Conservation (phyloP, 108 stramenopile species). For the Pseudonitzschia pungens region DNA sequence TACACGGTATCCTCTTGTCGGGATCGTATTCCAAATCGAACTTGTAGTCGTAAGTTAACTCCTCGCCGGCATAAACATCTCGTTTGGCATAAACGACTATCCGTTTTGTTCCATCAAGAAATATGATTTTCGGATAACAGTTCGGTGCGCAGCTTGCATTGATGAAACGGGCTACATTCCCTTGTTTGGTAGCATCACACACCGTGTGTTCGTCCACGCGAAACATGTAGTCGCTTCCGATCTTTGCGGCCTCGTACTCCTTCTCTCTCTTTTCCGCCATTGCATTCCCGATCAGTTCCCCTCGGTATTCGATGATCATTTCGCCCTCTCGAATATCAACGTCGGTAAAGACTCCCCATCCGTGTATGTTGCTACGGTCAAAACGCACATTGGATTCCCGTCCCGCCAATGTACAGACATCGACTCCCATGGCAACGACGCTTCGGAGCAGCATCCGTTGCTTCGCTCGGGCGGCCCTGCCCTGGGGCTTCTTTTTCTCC, state of each 20-base stretch:
- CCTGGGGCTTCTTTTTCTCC: conserved; percentile 42
- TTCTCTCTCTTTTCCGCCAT: conserved; percentile 89
- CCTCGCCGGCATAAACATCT: conserved; percentile 86
- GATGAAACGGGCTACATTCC: conserved; percentile 94
- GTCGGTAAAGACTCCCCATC: conserved; percentile 85
- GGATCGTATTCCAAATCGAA: conserved; percentile 80
- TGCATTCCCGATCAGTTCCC: conserved; percentile 87
- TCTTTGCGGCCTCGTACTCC: conserved; percentile 82
- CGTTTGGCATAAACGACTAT: conserved; percentile 93
- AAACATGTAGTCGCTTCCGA: conserved; percentile 95
- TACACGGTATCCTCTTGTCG: conserved; percentile 65
- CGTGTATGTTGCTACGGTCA: conserved; percentile 71
- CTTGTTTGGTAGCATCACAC: conserved; percentile 84
- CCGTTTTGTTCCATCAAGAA: conserved; percentile 65
- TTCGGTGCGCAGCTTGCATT: conserved; percentile 92
- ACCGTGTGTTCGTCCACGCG: conserved; percentile 81
- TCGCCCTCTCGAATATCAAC: conserved; percentile 63
- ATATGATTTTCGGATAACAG: conserved; percentile 87
- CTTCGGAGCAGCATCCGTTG: conserved; percentile 70
- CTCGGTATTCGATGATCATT: conserved; percentile 92
- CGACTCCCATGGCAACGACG: conserved; percentile 48
- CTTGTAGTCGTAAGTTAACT: conserved; percentile 98
- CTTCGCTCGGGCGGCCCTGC: conserved; percentile 65
- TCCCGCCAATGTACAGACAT: conserved; percentile 59
- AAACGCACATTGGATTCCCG: conserved; percentile 71